Evolutionary conservation across 352 stramenopile genomes (phyloP), one percentile per base, ranked within the genome.

Genomic region (Albugo candida): DNA sequence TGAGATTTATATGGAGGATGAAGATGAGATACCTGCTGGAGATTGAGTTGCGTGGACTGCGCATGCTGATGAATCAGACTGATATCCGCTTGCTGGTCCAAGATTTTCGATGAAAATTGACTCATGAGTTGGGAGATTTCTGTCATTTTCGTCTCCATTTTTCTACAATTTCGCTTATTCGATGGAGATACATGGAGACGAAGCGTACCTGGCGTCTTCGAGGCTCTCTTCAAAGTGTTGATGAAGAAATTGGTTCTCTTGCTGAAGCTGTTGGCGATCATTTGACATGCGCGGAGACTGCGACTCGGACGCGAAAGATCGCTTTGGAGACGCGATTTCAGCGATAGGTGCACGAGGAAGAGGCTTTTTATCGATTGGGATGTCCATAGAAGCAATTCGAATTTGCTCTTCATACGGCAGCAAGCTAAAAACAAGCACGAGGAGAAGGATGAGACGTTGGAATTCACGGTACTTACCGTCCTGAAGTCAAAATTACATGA

Each of bases 171-270:
- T 8, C 3, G 8, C 3, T 19, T 8, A 19, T 10, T 17, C 19
- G 37, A 45, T 41, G 46, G 12, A 21, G n/a, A 35, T 42, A n/a
- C 13, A n/a, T 42, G 19, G 11, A 24, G 6, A 51, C 16, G 8
- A 13, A 43, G 60, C 61, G 8, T 52, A 91, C 77, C 82, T 83
- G 35, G 71, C 78, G 53, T 87, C 78, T 36, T 88, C 78, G 11
- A 92, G 53, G 45, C 87, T 83, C 56, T 92, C 75, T 51, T 85
- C 71, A 36, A 92, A 84, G 36, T 92, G 78, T 16, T 70, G 73
- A 53, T 88, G 75, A 35, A 92, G 48, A 51, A 60, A 70, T 14
- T 84, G 52, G 45, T 88, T 87, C 52, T 92, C 78, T 31, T 31
- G 24, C 24, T 31, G 18, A 8, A 31, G 24, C 24, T 31, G 24